These are phyloP conservation scores for Spinacia oleracea DNA, from an alignment of 179 eudicot species.

Conservation along the genomic window DNA sequence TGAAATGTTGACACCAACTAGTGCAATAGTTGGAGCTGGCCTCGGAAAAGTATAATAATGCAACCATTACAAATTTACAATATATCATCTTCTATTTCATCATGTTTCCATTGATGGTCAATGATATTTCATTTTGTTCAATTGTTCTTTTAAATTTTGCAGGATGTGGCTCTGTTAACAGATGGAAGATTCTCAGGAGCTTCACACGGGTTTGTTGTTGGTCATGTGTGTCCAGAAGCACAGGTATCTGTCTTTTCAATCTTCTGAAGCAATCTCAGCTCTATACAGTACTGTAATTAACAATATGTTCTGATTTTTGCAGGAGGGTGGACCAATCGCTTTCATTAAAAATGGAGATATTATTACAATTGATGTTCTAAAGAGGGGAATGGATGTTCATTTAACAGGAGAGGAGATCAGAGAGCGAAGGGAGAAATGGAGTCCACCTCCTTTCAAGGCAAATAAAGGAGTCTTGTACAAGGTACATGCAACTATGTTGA, in stretches of 20 bases:
- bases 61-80: no score
- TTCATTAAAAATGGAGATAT: conserved; percentile 74
- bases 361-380: conserved; percentile 66
- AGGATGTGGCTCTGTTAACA: conserved; percentile 91
- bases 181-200: conserved; percentile 99
- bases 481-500: conserved; percentile 31
- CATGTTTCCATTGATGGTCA: no score
- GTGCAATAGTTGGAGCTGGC: conserved; percentile 99
- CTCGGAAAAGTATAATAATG: conserved; percentile 72
- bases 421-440: conserved; percentile 74
- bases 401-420: conserved; percentile 60
- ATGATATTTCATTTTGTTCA: no score
- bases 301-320: conserved; percentile 3
- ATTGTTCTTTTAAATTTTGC: conserved; percentile 25
- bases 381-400: conserved; percentile 73
- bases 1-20: conserved; percentile 98
- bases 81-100: no score
- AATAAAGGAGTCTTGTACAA: conserved; percentile 79
- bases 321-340: conserved; percentile 99
- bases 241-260: conserved; percentile 47
- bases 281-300: no score
- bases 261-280: conserved; percentile 4
- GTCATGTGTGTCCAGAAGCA: conserved; percentile 94
- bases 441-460: conserved; percentile 68
- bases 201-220: conserved; percentile 96